Evolutionary conservation across 2,329 filamentous ascomycete genomes (phyloP).

Genomic region (Xylaria sp.): DNA sequence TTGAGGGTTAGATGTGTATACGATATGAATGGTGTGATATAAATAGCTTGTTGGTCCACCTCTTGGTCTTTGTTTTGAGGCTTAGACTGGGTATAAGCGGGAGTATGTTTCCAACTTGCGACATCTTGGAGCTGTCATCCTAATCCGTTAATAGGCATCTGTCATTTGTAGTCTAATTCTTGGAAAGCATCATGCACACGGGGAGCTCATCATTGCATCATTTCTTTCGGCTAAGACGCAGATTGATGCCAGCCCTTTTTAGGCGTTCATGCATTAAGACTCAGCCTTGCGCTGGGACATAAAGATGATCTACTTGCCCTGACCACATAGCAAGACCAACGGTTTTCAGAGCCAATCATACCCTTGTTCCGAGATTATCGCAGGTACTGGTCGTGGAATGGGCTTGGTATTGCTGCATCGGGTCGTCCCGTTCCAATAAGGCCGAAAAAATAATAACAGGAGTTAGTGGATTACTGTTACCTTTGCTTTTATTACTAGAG

Average conservation of each 20-base stretch:
- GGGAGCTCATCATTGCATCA: neutral
- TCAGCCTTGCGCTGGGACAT: conserved; percentile 61
- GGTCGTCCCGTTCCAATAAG: conserved; percentile 5
- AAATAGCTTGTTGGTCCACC: neutral
- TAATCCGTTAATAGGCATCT: neutral
- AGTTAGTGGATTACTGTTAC: no score
- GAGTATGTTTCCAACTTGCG: neutral
- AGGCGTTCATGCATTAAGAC: conserved; percentile 65
- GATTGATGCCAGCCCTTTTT: conserved; percentile 52
- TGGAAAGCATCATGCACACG: neutral
- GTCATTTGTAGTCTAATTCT: neutral
- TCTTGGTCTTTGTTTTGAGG: neutral
- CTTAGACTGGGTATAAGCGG: neutral
- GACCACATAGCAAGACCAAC: neutral
- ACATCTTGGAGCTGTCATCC: neutral
- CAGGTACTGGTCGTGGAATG: neutral
- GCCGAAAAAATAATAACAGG: neutral
- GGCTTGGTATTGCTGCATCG: conserved; percentile 11
- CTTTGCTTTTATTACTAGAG: no score
- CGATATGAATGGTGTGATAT: neutral
- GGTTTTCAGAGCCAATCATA: neutral
- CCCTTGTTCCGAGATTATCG: neutral
- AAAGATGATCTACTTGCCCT: conserved; percentile 60
- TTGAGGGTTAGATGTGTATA: neutral
- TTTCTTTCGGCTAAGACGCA: conserved; percentile 61